A percentile compares a stretch with the other conserved stretches of the same genome.
Evolutionary conservation across 805 yeast genomes (phyloP).

Genomic region (Kluyveromyces wickerhamii): DNA sequence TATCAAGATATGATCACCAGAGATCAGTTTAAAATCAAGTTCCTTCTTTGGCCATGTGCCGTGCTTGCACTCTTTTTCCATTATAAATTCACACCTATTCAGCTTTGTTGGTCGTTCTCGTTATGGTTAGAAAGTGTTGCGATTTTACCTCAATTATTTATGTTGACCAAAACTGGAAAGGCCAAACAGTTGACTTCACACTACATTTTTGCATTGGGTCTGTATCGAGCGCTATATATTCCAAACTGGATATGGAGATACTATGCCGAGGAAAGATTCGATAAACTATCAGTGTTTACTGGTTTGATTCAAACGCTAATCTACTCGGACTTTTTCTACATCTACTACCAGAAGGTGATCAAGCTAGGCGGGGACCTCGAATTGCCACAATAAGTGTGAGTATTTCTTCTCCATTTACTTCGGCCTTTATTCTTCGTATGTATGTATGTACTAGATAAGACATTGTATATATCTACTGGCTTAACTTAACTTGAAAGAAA

Average conservation of each 20-base stretch:
- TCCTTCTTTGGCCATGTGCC: slow-evolving; percentile 56
- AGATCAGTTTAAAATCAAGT: slow-evolving; percentile 69
- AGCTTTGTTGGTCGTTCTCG: slow-evolving; percentile 79
- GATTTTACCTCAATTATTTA: slow-evolving; percentile 84
- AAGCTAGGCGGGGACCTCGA: slow-evolving; percentile 62
- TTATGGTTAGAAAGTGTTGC: slow-evolving; percentile 91
- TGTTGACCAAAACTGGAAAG: slow-evolving; percentile 83
- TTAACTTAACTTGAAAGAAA: no score
- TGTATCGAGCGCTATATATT: slow-evolving; percentile 81
- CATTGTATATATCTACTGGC: no score
- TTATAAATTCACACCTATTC: slow-evolving; percentile 51
- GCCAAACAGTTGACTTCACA: slow-evolving; percentile 84
- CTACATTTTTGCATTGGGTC: slow-evolving; percentile 88
- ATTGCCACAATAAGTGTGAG: slow-evolving; percentile 28
- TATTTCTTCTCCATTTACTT: no score
- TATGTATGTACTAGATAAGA: no score
- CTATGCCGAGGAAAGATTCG: slow-evolving; percentile 48
- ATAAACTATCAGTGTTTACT: slow-evolving; percentile 62
- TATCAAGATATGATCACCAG: slow-evolving; percentile 48
- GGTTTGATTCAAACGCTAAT: slow-evolving; percentile 81
- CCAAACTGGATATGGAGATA: slow-evolving; percentile 95
- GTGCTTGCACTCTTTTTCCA: slow-evolving; percentile 58
- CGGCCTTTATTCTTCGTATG: no score
- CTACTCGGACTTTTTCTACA: slow-evolving; percentile 92
- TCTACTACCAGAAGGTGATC: slow-evolving; percentile 76